Evolutionary conservation across 2,329 filamentous ascomycete genomes (phyloP), one percentile per base, ranked within the genome.

Genomic region (Knoxdaviesia capensis): DNA sequence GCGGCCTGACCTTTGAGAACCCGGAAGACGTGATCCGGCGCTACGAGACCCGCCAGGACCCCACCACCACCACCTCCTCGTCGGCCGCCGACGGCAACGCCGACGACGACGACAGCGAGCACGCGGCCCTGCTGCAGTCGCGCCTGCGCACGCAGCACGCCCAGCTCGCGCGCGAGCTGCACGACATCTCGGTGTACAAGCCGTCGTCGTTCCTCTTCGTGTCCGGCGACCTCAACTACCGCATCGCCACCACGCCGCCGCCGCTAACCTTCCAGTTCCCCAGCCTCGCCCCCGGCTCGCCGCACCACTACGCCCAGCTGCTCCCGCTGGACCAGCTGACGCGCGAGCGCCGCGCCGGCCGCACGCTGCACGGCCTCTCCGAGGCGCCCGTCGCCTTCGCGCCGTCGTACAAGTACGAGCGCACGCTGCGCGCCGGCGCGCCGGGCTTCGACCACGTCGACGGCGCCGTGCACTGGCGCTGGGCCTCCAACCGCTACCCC

Each of bases 211-310:
- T 93, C 55, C 65, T 94, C 1, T 93, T 96, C 56, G 66, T 96
- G 39, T 80, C 79, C 0, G 90, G 90, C 29, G 90, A 98, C 57
- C 69, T 98, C 46, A 98, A 98, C 64, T 98, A 98, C 60, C 80
- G 90, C 49, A 92, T 88, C 11, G 74, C 77, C 6, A 69, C 76
- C 47, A 68, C 66, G 1, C 63, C 69, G 0, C 86, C 87, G 1
- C 61, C 65, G 0, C 62, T 69, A 1, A 59, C 65, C 3, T 76
- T 82, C 41, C 64, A 52, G 40, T 85, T 69, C 71, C 90, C 50
- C 57, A 78, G 56, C 63, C 67, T 53, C 51, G 69, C 59, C 55
- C 69, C 52, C 44, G 65, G 69, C 28, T 71, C 73, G 6, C 57
- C 61, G 30, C 59, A 70, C 37, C 74, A 88, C 58, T 86, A 73